Evolutionary conservation across 2,329 filamentous ascomycete species (phyloP).

Genomic region (Scolecobasidium constrictum): DNA sequence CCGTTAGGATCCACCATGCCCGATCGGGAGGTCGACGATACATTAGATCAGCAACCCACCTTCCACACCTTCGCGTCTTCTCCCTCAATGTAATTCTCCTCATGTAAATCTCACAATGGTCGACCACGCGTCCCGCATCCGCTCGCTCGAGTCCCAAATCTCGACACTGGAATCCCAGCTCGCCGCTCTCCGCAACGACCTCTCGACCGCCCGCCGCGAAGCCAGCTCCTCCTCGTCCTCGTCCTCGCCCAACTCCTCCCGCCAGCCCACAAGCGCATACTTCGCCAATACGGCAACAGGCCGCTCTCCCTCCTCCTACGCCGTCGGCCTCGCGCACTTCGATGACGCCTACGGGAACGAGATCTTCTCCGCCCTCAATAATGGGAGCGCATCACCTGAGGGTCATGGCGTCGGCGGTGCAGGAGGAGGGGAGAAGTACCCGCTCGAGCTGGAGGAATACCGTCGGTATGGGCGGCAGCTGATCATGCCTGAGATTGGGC

Average conservation of each 20-base stretch:
- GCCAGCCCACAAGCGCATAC: slow-evolving; percentile 14
- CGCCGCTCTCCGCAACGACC: slow-evolving; percentile 1
- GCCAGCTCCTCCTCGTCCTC: slow-evolving; percentile 13
- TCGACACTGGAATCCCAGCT: slow-evolving; percentile 4
- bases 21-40: too few species aligned
- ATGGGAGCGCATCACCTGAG: slow-evolving; percentile 9
- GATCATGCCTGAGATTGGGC: slow-evolving; percentile 71
- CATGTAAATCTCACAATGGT: too few species aligned
- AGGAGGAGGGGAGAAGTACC: slow-evolving; percentile 56
- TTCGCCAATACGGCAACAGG: slow-evolving; percentile 25
- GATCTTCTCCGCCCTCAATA: slow-evolving; percentile 24
- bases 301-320: slow-evolving; percentile 17
- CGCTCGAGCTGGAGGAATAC: slow-evolving; percentile 63
- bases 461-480: slow-evolving; percentile 82
- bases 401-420: slow-evolving; percentile 19
- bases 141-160: slow-evolving; percentile 6
- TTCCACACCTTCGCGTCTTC: too few species aligned
- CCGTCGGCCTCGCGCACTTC: slow-evolving; percentile 29
- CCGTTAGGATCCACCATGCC: too few species aligned
- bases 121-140: slow-evolving; percentile 8
- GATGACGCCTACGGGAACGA: slow-evolving; percentile 32
- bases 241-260: background rate
- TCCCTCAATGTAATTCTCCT: too few species aligned
- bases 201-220: slow-evolving; percentile 3
- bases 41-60: too few species aligned